Conservation (phyloP, 2,329 filamentous ascomycete species). For the Fusarium compactum region DNA sequence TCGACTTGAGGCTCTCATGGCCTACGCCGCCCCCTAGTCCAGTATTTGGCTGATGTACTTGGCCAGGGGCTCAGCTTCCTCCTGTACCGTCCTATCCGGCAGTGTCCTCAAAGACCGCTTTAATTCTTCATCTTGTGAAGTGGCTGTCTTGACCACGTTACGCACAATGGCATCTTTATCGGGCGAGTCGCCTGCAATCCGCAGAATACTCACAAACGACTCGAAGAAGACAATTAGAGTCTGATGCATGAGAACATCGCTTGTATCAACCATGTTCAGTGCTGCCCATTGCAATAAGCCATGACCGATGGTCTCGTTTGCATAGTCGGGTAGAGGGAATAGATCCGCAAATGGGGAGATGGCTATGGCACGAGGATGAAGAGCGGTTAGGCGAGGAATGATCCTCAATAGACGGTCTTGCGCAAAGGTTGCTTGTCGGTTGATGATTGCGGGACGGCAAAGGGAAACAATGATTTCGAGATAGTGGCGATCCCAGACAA, state of each 20-base stretch:
- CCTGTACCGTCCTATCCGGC: slow-evolving; percentile 63
- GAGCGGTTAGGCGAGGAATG: slow-evolving; percentile 61
- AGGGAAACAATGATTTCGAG: slow-evolving; percentile 59
- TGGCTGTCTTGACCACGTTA: slow-evolving; percentile 58
- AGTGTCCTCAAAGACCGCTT: slow-evolving; percentile 55
- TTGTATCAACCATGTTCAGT: slow-evolving; percentile 63
- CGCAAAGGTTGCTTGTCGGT: slow-evolving; percentile 61
- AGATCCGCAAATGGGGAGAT: slow-evolving; percentile 51
- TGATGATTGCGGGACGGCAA: slow-evolving; percentile 49
- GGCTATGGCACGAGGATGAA: slow-evolving; percentile 59
- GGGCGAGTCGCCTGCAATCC: slow-evolving; percentile 53
- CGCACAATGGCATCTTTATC: slow-evolving; percentile 55
- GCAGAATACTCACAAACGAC: slow-evolving; percentile 61
- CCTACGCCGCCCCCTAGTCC: neutral
- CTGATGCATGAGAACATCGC: slow-evolving; percentile 63
- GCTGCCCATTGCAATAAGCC: slow-evolving; percentile 65
- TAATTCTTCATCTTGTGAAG: slow-evolving; percentile 55
- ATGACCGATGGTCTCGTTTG: slow-evolving; percentile 45
- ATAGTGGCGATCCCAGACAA: slow-evolving; percentile 61
- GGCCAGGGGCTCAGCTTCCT: slow-evolving; percentile 62
- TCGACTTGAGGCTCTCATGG: neutral
- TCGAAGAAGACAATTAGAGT: slow-evolving; percentile 67
- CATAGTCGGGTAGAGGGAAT: slow-evolving; percentile 16
- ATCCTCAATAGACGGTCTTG: slow-evolving; percentile 66
- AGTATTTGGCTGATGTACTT: slow-evolving; percentile 60